phyloP scores from a whole-genome alignment of 257 asterid genomes.

The Petunia secreta region DNA sequence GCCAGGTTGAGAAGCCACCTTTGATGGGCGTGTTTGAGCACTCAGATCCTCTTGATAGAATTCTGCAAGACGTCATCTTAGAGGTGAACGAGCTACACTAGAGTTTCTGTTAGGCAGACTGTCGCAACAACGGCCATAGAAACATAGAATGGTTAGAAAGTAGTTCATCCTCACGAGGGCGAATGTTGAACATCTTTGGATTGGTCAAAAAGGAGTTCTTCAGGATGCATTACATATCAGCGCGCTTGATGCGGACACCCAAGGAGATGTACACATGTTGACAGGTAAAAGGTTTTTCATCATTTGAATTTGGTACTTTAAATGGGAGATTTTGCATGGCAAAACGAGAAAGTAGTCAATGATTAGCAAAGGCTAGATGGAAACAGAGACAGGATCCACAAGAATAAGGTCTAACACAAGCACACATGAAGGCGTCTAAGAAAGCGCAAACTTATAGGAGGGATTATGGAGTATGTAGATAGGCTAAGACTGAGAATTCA shows the following conservation, averaged over 20 bases:
- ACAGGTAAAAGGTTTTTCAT: not conserved
- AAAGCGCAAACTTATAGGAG: not conserved
- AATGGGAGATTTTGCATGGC: not conserved
- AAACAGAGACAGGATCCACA: conserved; percentile 1
- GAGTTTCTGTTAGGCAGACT: not conserved
- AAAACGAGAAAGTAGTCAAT: not conserved
- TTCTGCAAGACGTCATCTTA: not conserved
- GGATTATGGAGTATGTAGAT: not conserved
- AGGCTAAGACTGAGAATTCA: not conserved
- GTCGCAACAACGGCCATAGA: not conserved
- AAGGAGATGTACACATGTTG: conserved; percentile 4
- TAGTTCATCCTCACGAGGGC: not conserved
- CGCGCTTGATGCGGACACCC: not conserved
- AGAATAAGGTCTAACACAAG: not conserved
- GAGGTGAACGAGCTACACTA: not conserved
- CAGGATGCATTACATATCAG: not conserved
- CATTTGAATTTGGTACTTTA: not conserved
- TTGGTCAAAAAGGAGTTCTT: not conserved
- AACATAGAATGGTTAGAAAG: not conserved
- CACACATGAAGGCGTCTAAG: not conserved
- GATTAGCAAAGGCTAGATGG: not conserved
- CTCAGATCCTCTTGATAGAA: not conserved
- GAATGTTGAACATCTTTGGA: not conserved
- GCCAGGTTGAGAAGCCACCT: not conserved
- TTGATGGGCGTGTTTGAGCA: not conserved